Conservation (phyloP, 106 monocot species). For the Amphibolis antarctica region DNA sequence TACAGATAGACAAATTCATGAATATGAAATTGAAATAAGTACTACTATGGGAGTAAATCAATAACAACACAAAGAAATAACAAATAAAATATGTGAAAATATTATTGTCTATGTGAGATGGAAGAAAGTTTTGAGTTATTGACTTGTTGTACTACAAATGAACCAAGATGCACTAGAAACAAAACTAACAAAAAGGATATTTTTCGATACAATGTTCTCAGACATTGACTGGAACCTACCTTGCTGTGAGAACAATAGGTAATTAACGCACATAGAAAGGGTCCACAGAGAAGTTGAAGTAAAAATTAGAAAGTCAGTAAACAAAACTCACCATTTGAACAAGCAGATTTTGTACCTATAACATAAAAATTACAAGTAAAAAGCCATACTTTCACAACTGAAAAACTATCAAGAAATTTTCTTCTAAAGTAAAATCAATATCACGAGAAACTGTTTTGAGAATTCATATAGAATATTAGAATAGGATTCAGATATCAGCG, state of each 20-base stretch:
- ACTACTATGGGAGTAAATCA: too few relatives aligned
- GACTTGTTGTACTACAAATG: too few relatives aligned
- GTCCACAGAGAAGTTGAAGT: background rate
- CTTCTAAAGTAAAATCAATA: too few relatives aligned
- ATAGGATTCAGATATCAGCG: background rate
- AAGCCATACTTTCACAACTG: background rate
- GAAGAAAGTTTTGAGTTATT: too few relatives aligned
- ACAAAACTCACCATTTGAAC: constrained; percentile 17
- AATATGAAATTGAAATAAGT: too few relatives aligned
- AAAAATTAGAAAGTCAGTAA: background rate
- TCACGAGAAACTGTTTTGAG: background rate
- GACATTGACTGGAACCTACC: constrained; percentile 26
- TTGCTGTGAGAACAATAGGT: constrained; percentile 9
- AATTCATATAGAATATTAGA: background rate
- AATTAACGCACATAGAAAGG: background rate
- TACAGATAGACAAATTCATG: too few relatives aligned
- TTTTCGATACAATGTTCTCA: constrained; percentile 15
- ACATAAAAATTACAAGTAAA: background rate
- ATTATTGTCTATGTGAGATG: too few relatives aligned
- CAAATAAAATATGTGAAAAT: too few relatives aligned
- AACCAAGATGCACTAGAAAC: background rate
- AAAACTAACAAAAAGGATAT: constrained; percentile 13
- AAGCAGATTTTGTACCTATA: constrained; percentile 23
- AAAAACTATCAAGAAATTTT: too few relatives aligned
- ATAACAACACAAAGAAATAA: too few relatives aligned